Base-by-base conservation (phyloP, 2,329 filamentous ascomycete genomes). In the Aschersonia sp. region DNA sequence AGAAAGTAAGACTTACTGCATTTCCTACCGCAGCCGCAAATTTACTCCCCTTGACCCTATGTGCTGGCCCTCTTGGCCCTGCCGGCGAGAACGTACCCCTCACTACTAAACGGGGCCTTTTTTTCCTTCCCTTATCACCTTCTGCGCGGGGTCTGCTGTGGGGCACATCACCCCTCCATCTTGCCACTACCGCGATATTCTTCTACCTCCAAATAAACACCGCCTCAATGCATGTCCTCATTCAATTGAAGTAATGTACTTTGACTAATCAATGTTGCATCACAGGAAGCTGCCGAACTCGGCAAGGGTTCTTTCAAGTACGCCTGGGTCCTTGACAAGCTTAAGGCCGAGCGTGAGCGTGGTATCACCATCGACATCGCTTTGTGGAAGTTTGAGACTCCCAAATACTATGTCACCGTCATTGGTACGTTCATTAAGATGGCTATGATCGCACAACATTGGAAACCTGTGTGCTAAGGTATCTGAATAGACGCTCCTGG, bases 281-380 rank as follows among this genome's bases (percentile, higher is more conserved):
- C 51, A 71, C 61, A 94, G 89, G 91, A 96, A 89, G 92, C 92
- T 68, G 89, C 89, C 73, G 89, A 97, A 75, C 80, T 97, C 70
- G 92, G 92, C 71, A 98, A 98, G 85, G 92, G 92, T 79, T 97
- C 91, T 71, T 98, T 98, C 91, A 98, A 98, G 84, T 98, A 98
- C 77, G 92, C 91, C 65, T 97, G 92, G 92, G 92, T 98, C 73
- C 83, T 98, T 72, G 92, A 98, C 89, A 98, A 98, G 80, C 85
- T 98, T 68, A 92, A 98, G 62, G 92, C 98, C 48, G 92, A 98
- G 69, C 77, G 92, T 46, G 92, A 97, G 83, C 92, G 92, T 89
- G 92, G 92, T 95, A 98, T 98, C 88, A 98, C 92, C 77, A 83
- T 98, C 69, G 92, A 97, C 75, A 97, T 97, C 71, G 92, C 92